These are phyloP conservation scores for Vitis vinifera DNA, from an alignment of 164 flowering plant genomes.

Conservation along the genomic window DNA sequence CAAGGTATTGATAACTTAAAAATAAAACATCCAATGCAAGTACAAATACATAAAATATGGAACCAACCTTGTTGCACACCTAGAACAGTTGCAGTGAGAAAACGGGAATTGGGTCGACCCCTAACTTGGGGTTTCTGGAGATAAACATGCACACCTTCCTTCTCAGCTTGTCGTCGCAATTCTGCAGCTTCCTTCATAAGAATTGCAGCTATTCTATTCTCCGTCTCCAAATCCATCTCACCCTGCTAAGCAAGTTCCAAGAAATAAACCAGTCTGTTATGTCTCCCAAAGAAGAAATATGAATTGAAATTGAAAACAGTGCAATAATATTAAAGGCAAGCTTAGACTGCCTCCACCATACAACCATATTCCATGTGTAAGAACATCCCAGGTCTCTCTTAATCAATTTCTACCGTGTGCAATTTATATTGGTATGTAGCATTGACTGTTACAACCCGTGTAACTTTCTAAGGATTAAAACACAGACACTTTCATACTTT, in stretches of 20 bases:
- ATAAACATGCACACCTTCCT: conserved; percentile 76
- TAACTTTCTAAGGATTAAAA: no score
- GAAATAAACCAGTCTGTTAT: neutral
- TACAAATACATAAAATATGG: neutral
- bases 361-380: no score
- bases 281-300: neutral
- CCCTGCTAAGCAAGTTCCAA: conserved; percentile 6
- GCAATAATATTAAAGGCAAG: neutral
- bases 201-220: conserved; percentile 76
- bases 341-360: no score
- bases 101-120: conserved; percentile 85
- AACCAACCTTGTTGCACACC: conserved; percentile 93
- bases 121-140: conserved; percentile 62
- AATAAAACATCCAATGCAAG: neutral
- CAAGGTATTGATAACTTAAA: neutral
- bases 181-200: conserved; percentile 90
- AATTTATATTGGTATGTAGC: no score
- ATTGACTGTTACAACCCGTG: no score
- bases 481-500: no score
- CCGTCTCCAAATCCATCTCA: conserved; percentile 84
- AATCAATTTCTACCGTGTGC: no score
- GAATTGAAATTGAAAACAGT: neutral
- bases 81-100: conserved; percentile 87
- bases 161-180: conserved; percentile 74
- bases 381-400: no score